Evolutionary conservation across 169 alveolate genomes (phyloP), one percentile per base, ranked within the genome.

Genomic region (Plasmodium gonderi): DNA sequence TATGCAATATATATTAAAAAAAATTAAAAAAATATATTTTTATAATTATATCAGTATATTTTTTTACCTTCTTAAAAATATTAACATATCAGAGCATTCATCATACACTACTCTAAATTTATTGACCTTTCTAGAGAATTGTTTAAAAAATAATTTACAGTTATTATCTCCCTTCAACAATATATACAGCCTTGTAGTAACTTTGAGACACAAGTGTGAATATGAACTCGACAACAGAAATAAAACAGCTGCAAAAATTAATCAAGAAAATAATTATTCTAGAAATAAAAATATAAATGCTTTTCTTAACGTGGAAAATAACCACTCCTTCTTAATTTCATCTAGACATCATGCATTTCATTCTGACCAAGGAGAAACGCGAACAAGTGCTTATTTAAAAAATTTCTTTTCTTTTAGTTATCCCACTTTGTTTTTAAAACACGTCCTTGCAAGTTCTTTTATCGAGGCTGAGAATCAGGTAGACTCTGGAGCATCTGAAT

Each of bases 1-100:
- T 47, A 47, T 83, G 12, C 36, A 45, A 31, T 69, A 83, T 68
- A 83, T 83, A 31, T 83, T 83, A 49, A 83, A 83, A 72, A 83
- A 83, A 45, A 82, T 82, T 8, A 83, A 83, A 40, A 83, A 83
- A 69, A 83, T 83, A 6, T 83, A 83, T 83, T 83, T 83, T 72
- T 83, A 83, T 31, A 83, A 83, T 36, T 83, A 83, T 42, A 83
- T 83, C 4, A 33, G 78, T 60, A 83, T 83, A 14, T 72, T 83
- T 51, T 83, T 83, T 49, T 83, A 83, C 64, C 76, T 83, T 1
- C 64, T 83, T 1, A 83, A 83, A 83, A 83, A 83, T 69, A 69
- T 83, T 12, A 74, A 83, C 23, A 83, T 83, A 83, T 80, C 92
- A n/a, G 92, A 83, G 64, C 65, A 83, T 17, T 36, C 92, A 3